A percentile compares a stretch with the other conserved stretches of the same genome.
Evolutionary conservation across 116 monocot genomes (phyloP).

Genomic region (Dioscorea cayenensis): DNA sequence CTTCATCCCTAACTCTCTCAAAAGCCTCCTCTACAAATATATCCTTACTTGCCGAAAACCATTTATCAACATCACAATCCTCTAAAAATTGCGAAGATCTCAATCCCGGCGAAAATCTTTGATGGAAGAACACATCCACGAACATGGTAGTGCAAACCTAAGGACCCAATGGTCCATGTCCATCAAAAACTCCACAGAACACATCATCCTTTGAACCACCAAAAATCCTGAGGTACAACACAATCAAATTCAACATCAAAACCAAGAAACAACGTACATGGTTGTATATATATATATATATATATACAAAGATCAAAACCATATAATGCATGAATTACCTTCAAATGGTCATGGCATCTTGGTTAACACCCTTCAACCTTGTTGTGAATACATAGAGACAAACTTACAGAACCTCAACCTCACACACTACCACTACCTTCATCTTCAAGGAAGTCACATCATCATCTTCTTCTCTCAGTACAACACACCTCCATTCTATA

Average conservation of each 20-base stretch:
- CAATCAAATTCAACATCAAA: too few species aligned
- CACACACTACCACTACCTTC: conserved; percentile 32
- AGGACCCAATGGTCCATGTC: conserved; percentile 75
- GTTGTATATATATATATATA: too few species aligned
- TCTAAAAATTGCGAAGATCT: background rate
- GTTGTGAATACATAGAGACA: conserved; percentile 62
- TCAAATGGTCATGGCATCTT: conserved; percentile 76
- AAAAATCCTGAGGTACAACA: conserved; percentile 34
- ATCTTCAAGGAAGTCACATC: background rate
- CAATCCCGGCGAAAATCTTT: conserved; percentile 20
- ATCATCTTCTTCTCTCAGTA: conserved; percentile 5
- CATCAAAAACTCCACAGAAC: conserved; percentile 91
- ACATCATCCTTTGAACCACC: conserved; percentile 33
- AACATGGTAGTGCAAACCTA: conserved; percentile 50
- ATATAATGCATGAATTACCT: conserved; percentile 28
- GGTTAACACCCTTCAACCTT: conserved; percentile 85
- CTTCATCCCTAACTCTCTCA: conserved; percentile 58
- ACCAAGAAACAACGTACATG: too few species aligned
- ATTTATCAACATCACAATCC: background rate
- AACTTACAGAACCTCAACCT: conserved; percentile 32
- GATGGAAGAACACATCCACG: conserved; percentile 49
- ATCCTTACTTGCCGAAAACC: conserved; percentile 32
- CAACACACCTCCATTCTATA: background rate
- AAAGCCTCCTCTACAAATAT: conserved; percentile 39
- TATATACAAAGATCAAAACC: too few species aligned